These are phyloP conservation scores for Strigomonas culicis DNA, from an alignment of 208 protist species.

Conservation along the genomic window DNA sequence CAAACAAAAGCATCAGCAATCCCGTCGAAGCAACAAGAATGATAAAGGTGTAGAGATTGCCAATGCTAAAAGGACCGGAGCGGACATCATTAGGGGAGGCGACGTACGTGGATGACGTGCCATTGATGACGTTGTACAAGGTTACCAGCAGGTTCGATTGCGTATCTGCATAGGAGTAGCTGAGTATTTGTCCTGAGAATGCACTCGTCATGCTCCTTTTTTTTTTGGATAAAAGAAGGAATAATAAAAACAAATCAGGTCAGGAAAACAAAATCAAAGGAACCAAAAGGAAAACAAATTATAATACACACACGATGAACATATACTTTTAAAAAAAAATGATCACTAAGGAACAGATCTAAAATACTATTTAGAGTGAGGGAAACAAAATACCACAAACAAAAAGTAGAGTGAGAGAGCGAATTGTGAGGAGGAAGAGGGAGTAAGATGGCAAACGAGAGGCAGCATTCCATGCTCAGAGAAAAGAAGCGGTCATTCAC, in stretches of 20 bases:
- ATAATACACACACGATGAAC: not conserved
- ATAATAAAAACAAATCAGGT: not conserved
- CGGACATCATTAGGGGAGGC: conserved; percentile 11
- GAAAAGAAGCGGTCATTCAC: too few species aligned
- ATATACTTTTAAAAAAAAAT: not conserved
- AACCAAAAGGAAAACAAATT: conserved; percentile 6
- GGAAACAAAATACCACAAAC: not conserved
- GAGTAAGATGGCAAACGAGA: too few species aligned
- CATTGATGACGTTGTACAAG: not conserved
- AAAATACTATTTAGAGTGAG: not conserved
- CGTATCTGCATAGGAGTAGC: not conserved
- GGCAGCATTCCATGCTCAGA: too few species aligned
- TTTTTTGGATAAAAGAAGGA: not conserved
- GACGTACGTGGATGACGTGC: not conserved
- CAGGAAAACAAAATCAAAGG: not conserved
- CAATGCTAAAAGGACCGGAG: conserved; percentile 21
- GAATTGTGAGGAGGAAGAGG: too few species aligned
- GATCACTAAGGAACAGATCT: not conserved
- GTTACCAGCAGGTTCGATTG: not conserved
- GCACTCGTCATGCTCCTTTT: not conserved
- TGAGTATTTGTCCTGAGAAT: not conserved
- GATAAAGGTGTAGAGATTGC: too few species aligned
- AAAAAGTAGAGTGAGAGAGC: conserved; percentile 6
- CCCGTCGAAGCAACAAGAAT: not conserved
- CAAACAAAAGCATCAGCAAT: conserved; percentile 8